Base-by-base conservation (phyloP, 164 flowering plant species). In the Akebia trifoliata region DNA sequence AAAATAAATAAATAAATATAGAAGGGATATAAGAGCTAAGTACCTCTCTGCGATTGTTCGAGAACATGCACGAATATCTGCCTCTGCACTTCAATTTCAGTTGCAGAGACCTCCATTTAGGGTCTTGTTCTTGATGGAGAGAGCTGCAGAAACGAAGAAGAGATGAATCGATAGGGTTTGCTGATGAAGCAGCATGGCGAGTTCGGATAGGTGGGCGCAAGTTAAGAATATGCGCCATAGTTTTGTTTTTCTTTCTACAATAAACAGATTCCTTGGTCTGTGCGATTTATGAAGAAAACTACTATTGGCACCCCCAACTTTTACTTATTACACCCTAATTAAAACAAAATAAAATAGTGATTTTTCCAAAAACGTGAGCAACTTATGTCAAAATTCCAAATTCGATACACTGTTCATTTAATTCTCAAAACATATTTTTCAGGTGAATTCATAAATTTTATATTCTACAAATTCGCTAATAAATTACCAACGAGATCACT, bases 31-130 rank as follows among this genome's bases (percentile, higher is more conserved):
- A 35, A 54, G 15, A 24, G 14, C 0, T 3, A 36, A 45, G 54
- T 21, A 79, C 87, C 79, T 82, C 58, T 67, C 20, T 76, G 53
- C 76, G 68, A 51, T 76, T 74, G 56, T 65, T 59, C 0, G 87
- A 78, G 74, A 82, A 82, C 36, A 79, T 71, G 69, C 84, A 79
- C 22, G 70, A 67, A 44, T 65, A 63, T 55, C 68, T 76, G 72
- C 71, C 74, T 31, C 62, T 69, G 71, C 69, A 69, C 24, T 64
- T 69, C 54, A 67, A 72, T 11, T 62, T 40, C 20, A 14, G 62
- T 32, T 62, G 69, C 48, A 75, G 62, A 62, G 65, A 40, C 15
- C 37, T n/a, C 73, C 76, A 74, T 35, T 26, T 55, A 25, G 29
- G 60, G 46, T 44, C 62, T 22, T 6, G 60, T 37, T 21, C 42